Percentiles rank a stretch among this genome's conserved stretches.
phyloP scores from a whole-genome alignment of 768 basidiomycete genomes.

The Pholiota molesta region DNA sequence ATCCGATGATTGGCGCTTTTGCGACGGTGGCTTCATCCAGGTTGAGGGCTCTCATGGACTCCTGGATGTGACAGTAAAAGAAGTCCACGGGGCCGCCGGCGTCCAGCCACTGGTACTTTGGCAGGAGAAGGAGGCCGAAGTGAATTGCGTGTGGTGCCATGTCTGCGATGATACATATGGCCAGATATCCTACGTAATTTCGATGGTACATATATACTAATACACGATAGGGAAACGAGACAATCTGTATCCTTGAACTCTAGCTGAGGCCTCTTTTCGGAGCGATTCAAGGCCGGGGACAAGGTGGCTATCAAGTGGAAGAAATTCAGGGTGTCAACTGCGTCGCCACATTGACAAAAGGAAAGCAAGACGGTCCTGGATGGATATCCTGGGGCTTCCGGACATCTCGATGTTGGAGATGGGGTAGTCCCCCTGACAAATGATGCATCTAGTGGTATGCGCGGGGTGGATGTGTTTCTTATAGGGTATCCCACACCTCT shows the following conservation, averaged over 20 bases:
- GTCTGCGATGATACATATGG: background rate
- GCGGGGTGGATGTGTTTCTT: background rate
- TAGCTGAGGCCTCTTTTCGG: too few species aligned
- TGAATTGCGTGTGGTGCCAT: constrained; percentile 9
- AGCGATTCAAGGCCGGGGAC: too few species aligned
- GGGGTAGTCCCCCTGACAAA: background rate
- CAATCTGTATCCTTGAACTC: too few species aligned
- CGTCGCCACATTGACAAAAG: too few species aligned
- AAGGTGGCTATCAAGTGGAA: too few species aligned
- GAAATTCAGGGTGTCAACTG: too few species aligned
- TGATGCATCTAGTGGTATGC: background rate
- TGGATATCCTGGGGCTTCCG: too few species aligned
- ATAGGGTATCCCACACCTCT: background rate
- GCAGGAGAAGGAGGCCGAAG: constrained; percentile 25
- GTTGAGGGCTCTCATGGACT: background rate
- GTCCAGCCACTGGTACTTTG: constrained; percentile 25
- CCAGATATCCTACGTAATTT: too few species aligned
- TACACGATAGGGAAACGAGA: too few species aligned
- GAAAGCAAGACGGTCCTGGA: too few species aligned
- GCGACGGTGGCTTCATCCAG: constrained; percentile 5
- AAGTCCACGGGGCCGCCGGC: constrained; percentile 25
- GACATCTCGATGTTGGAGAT: too few species aligned
- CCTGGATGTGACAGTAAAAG: constrained; percentile 22
- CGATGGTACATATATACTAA: too few species aligned
- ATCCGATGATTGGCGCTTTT: constrained; percentile 25